phyloP scores from a whole-genome alignment of 202 grass and related monocot species.

The Panicum virgatum region DNA sequence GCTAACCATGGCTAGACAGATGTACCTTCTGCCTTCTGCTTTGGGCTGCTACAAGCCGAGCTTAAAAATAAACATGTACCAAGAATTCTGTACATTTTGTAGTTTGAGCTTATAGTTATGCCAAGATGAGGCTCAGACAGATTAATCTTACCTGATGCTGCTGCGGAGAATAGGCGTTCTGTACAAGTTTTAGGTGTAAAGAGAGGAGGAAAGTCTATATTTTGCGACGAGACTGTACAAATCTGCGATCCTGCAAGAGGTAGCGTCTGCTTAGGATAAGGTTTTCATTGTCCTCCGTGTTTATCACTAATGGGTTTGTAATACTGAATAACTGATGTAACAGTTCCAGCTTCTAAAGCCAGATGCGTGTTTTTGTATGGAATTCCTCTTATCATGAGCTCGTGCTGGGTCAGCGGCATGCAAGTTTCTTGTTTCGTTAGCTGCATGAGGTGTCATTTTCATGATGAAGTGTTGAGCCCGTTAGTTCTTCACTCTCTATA shows the following conservation, averaged over 20 bases:
- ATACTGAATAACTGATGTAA: slow-evolving; percentile 45
- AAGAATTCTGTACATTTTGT: slow-evolving; percentile 87
- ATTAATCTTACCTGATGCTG: slow-evolving; percentile 57
- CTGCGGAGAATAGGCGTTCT: slow-evolving; percentile 66
- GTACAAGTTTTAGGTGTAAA: slow-evolving; percentile 84
- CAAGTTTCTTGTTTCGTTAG: neutral
- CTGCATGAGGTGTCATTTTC: neutral
- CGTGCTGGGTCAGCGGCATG: neutral
- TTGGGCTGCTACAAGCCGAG: slow-evolving; percentile 62
- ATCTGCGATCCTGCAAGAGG: slow-evolving; percentile 55
- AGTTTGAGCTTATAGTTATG: slow-evolving; percentile 70
- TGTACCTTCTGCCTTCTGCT: slow-evolving; percentile 47
- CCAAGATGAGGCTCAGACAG: slow-evolving; percentile 56
- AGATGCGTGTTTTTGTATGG: slow-evolving; percentile 14
- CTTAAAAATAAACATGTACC: slow-evolving; percentile 62
- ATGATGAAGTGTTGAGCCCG: neutral
- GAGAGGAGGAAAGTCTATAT: slow-evolving; percentile 50
- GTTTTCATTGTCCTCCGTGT: slow-evolving; percentile 40
- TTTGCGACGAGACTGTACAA: slow-evolving; percentile 76
- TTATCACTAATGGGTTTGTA: slow-evolving; percentile 38
- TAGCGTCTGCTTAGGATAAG: slow-evolving; percentile 42
- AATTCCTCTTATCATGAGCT: neutral
- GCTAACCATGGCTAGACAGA: slow-evolving; percentile 88
- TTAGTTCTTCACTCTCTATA: neutral
- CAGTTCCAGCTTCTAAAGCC: slow-evolving; percentile 40